These are phyloP conservation scores for Termitomyces sp. DNA, from an alignment of 768 basidiomycete species.

Conservation along the genomic window DNA sequence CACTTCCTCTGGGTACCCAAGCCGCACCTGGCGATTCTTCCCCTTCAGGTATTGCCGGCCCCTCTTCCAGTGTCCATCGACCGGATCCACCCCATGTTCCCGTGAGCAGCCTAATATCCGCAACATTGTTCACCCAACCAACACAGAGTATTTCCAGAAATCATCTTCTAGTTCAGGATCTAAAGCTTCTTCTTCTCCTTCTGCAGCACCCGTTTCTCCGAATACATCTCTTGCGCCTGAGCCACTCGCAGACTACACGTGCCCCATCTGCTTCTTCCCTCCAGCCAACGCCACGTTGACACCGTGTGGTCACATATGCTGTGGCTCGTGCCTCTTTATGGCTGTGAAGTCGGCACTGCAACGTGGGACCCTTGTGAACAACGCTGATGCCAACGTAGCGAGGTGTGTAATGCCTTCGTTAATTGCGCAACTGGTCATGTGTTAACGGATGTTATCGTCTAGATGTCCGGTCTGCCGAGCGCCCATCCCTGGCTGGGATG, in stretches of 20 bases:
- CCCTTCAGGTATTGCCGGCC: neutral
- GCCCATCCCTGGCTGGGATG: slow-evolving; percentile 63
- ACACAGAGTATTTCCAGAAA: slow-evolving; percentile 8
- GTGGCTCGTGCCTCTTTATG: slow-evolving; percentile 69
- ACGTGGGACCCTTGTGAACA: slow-evolving; percentile 29
- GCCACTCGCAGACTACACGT: slow-evolving; percentile 57
- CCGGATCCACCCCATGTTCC: slow-evolving; percentile 1
- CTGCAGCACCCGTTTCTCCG: slow-evolving; percentile 9
- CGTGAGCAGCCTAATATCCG: slow-evolving; percentile 20
- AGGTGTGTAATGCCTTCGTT: slow-evolving; percentile 22
- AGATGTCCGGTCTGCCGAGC: slow-evolving; percentile 73
- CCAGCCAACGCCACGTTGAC: slow-evolving; percentile 74
- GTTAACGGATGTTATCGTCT: neutral
- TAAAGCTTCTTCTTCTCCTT: slow-evolving; percentile 3
- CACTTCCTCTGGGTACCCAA: neutral
- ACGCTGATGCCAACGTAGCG: slow-evolving; percentile 25
- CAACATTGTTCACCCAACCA: slow-evolving; percentile 16
- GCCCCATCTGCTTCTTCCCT: slow-evolving; percentile 76
- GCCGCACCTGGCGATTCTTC: neutral
- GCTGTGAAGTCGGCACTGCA: slow-evolving; percentile 60
- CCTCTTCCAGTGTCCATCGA: neutral
- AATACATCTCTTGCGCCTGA: slow-evolving; percentile 19
- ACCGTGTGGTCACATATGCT: slow-evolving; percentile 76
- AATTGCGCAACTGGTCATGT: neutral
- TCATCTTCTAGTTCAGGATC: neutral